These are phyloP conservation scores for Cyclotella cryptica DNA, from an alignment of 108 stramenopile species.

Conservation along the genomic window DNA sequence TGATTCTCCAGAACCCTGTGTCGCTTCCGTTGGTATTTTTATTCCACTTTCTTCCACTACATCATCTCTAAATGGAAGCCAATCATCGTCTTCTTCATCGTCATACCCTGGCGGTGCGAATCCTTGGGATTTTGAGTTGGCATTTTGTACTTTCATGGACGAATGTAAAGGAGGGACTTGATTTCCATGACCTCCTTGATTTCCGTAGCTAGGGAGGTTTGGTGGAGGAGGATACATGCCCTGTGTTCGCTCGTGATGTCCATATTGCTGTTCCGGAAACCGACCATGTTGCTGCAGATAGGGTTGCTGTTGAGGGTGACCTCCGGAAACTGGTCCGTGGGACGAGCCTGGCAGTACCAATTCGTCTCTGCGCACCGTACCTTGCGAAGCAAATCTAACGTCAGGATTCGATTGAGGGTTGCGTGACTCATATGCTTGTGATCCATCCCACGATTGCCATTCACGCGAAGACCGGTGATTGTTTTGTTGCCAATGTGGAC, in stretches of 20 bases:
- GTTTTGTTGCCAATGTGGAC: constrained; percentile 9
- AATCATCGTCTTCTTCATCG: constrained; percentile 36
- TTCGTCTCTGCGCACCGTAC: not conserved
- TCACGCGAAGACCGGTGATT: not conserved
- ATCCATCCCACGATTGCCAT: constrained; percentile 6
- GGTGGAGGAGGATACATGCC: constrained; percentile 38
- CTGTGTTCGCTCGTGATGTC: constrained; percentile 17
- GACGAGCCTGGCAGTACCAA: constrained; percentile 6
- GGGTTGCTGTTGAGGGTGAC: not conserved
- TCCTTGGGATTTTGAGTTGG: constrained; percentile 2
- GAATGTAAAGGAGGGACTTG: not conserved
- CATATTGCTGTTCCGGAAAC: not conserved
- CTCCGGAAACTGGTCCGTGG: not conserved
- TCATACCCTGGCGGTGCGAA: constrained; percentile 15
- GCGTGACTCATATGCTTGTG: constrained; percentile 2
- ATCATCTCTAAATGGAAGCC: constrained; percentile 14
- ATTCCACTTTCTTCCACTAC: constrained; percentile 10
- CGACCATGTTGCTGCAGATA: constrained; percentile 6
- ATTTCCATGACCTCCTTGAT: constrained; percentile 6
- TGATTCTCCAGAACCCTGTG: not conserved
- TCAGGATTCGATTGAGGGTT: not conserved
- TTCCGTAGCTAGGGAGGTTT: constrained; percentile 30
- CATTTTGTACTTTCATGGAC: constrained; percentile 17
- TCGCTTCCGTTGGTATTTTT: constrained; percentile 3
- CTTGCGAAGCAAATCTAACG: constrained; percentile 10